phyloP scores from a whole-genome alignment of 2,329 filamentous ascomycete genomes.

The Chaetomium sp. region DNA sequence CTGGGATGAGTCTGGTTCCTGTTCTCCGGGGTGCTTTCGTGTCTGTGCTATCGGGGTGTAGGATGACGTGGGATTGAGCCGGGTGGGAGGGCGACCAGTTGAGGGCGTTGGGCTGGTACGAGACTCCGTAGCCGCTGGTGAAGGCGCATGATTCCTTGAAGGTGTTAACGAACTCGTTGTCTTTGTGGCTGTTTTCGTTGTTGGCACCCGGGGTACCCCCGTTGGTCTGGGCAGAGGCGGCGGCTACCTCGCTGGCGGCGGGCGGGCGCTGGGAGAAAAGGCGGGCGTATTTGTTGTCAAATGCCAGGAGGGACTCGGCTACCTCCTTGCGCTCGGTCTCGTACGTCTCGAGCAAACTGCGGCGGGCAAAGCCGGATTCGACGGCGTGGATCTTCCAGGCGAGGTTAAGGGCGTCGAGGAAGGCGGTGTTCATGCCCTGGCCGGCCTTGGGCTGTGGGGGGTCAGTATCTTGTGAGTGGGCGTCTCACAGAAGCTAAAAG shows the following conservation, averaged over 20 bases:
- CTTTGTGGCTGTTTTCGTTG: conserved; percentile 29
- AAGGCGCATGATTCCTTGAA: conserved; percentile 92
- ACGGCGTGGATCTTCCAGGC: conserved; percentile 96
- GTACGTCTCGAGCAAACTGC: conserved; percentile 73
- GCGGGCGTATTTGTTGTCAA: conserved; percentile 84
- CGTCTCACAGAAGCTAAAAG: no score
- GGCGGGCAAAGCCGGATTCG: conserved; percentile 71
- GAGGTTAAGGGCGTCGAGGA: conserved; percentile 77
- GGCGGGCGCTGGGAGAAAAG: conserved; percentile 77
- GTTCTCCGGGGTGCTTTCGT: no score
- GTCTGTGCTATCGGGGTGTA: conserved; percentile 47
- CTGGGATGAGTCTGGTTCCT: conserved; percentile 56
- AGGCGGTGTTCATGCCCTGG: conserved; percentile 75
- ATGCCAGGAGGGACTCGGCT: conserved; percentile 76
- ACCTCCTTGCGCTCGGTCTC: conserved; percentile 79
- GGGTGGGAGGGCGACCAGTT: conserved; percentile 75
- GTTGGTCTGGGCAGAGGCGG: conserved; percentile 43
- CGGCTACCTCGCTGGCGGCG: conserved; percentile 64
- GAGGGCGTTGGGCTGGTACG: conserved; percentile 72
- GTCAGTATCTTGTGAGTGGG: no score
- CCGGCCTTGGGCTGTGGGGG: conserved; percentile 63
- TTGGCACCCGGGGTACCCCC: no score
- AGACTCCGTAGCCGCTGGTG: conserved; percentile 85
- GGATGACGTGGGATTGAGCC: conserved; percentile 62
- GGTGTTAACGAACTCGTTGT: conserved; percentile 78